Evolutionary conservation across 2,329 filamentous ascomycete genomes (phyloP).

Genomic region (Tolypocladium guangdongense): DNA sequence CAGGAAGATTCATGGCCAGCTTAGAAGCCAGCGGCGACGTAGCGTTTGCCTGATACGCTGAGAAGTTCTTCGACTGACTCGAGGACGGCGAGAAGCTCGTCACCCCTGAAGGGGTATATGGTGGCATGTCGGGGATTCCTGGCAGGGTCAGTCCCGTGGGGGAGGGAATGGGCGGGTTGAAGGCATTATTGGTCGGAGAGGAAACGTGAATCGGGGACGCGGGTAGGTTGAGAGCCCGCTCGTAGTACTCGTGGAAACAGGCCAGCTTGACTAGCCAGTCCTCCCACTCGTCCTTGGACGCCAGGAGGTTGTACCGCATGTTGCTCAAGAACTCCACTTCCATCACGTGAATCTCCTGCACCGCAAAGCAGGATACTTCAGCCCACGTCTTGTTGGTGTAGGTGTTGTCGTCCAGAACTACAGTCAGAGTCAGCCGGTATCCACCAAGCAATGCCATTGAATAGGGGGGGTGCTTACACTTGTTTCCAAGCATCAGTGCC

Average conservation of each 20-base stretch:
- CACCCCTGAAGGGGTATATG: slow-evolving; percentile 20
- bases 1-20: slow-evolving; percentile 27
- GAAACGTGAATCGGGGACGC: slow-evolving; percentile 29
- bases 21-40: slow-evolving; percentile 40
- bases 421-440: slow-evolving; percentile 9
- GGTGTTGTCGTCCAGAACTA: slow-evolving; percentile 92
- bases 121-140: slow-evolving; percentile 18
- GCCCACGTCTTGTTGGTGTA: slow-evolving; percentile 99
- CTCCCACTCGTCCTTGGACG: slow-evolving; percentile 76
- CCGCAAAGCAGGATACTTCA: slow-evolving; percentile 88
- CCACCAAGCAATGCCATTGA: neutral
- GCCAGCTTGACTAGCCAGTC: slow-evolving; percentile 76
- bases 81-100: slow-evolving; percentile 30
- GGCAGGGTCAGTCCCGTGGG: slow-evolving; percentile 28
- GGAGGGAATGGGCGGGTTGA: slow-evolving; percentile 37
- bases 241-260: slow-evolving; percentile 75
- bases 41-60: slow-evolving; percentile 24
- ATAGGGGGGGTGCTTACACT: slow-evolving; percentile 51
- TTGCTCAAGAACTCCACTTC: slow-evolving; percentile 99
- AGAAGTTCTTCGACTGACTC: slow-evolving; percentile 26
- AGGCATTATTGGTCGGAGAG: slow-evolving; percentile 27
- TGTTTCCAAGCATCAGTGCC: slow-evolving; percentile 95
- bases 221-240: slow-evolving; percentile 46
- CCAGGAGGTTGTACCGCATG: slow-evolving; percentile 88
- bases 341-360: slow-evolving; percentile 96